Conservation (phyloP, 768 basidiomycete genomes). For the Tubosaeta sp. region DNA sequence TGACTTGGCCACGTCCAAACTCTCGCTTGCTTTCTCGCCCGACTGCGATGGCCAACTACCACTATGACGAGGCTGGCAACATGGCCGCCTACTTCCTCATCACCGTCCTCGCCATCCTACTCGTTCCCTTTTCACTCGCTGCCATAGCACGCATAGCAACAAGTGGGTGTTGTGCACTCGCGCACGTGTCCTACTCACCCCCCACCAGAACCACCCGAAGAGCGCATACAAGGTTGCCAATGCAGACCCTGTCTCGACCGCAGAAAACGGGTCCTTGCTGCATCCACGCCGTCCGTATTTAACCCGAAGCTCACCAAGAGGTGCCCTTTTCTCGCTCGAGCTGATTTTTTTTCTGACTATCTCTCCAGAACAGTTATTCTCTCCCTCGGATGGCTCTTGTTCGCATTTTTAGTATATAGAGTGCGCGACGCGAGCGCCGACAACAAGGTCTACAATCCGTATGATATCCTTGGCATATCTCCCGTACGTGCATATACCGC, state of each 20-base stretch:
- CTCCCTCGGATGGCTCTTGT: constrained; percentile 66
- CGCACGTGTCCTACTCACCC: constrained; percentile 1
- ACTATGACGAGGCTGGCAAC: constrained; percentile 81
- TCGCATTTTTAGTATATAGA: constrained; percentile 65
- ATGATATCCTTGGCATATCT: constrained; percentile 82
- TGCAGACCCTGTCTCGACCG: constrained; percentile 61
- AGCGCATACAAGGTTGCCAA: constrained; percentile 46
- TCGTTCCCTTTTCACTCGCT: constrained; percentile 72
- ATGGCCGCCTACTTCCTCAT: constrained; percentile 91
- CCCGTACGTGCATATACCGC: constrained; percentile 31
- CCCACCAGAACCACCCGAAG: constrained; percentile 29
- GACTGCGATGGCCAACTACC: constrained; percentile 65
- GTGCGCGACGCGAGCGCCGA: constrained; percentile 53
- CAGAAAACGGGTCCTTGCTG: constrained; percentile 40
- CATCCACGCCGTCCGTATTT: constrained; percentile 44
- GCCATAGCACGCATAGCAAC: constrained; percentile 35
- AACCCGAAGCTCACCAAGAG: constrained; percentile 46
- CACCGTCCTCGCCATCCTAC: constrained; percentile 79
- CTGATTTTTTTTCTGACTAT: not conserved
- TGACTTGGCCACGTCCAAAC: constrained; percentile 10
- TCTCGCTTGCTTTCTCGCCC: constrained; percentile 13
- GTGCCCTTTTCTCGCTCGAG: constrained; percentile 32
- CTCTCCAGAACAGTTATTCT: constrained; percentile 53
- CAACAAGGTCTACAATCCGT: constrained; percentile 84
- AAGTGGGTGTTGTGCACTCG: constrained; percentile 37